Conservation (phyloP, 129 eudicot genomes). For the Tanacetum coccineum region DNA sequence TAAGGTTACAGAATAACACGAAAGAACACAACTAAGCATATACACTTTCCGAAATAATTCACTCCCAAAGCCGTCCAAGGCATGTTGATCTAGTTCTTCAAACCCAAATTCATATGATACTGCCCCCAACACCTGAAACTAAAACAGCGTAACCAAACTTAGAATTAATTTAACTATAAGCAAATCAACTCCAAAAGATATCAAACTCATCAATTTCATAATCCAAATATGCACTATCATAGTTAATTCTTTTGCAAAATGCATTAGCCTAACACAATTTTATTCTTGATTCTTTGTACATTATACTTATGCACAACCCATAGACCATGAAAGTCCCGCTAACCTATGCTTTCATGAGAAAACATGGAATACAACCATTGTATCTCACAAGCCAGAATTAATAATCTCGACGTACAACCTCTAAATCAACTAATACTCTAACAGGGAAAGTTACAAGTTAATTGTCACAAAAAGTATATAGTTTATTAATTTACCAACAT, state of each 20-base stretch:
- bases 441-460: no score
- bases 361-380: background rate
- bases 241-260: background rate
- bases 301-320: no score
- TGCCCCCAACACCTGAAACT: slow-evolving; percentile 28
- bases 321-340: no score
- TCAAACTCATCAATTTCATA: background rate
- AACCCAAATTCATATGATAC: slow-evolving; percentile 14
- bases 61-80: slow-evolving; percentile 50
- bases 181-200: background rate
- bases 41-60: slow-evolving; percentile 47
- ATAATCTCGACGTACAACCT: no score
- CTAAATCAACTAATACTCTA: no score
- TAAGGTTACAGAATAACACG: slow-evolving; percentile 56
- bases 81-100: slow-evolving; percentile 41
- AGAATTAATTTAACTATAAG: background rate
- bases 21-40: slow-evolving; percentile 61
- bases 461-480: no score
- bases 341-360: no score
- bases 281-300: background rate
- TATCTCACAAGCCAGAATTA: background rate
- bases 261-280: background rate
- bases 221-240: background rate
- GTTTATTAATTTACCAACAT: no score
- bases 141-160: slow-evolving; percentile 22